Evolutionary conservation across 2,329 filamentous ascomycete genomes (phyloP), one percentile per base, ranked within the genome.

Genomic region (Colletotrichum incanum): DNA sequence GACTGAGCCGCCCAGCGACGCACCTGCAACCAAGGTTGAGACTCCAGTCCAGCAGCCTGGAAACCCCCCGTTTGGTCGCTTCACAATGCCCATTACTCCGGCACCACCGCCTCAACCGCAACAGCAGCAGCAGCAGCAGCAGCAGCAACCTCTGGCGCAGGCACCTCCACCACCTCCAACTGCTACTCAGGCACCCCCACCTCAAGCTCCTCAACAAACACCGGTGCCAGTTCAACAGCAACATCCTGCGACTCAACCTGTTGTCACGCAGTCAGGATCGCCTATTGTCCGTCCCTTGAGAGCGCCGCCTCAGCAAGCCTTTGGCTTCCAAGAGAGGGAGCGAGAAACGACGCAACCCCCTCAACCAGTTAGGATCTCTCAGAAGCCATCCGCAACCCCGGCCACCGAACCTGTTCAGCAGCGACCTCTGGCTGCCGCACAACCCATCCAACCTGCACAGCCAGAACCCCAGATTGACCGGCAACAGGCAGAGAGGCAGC

Each of bases 41-140:
- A 78, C 81, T 39, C 59, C 75, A 14, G 75, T 72, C 16, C 81
- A 80, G 60, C 76, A 78, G 71, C 76, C 77, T 74, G 82, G 77
- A 64, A 75, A 80, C 45, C 85, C 83, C 71, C 77, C 82, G 9
- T 85, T 84, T 65, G 77, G 83, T 31, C 80, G 80, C 47, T 88
- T 86, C 73, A 82, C 83, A 16, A 81, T 86, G 12, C 85, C 86
- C 9, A 86, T 87, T 64, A 84, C 84, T 34, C 84, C 86, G 63
- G 84, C 81, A 54, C 80, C 80, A 55, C 76, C 75, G 34, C 66
- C 76, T 20, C 80, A 78, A 56, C 76, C 78, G 8, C 75, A 77
- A 58, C 75, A 77, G 50, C 74, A 78, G 54, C 63, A 77, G 16
- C 75, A 67, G 43, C 72, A 70, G 16, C 71, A 54, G 65, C 54